These are phyloP conservation scores for Spizellomyces punctatus DNA, from an alignment of 192 early-diverging fungal species.

Conservation along the genomic window DNA sequence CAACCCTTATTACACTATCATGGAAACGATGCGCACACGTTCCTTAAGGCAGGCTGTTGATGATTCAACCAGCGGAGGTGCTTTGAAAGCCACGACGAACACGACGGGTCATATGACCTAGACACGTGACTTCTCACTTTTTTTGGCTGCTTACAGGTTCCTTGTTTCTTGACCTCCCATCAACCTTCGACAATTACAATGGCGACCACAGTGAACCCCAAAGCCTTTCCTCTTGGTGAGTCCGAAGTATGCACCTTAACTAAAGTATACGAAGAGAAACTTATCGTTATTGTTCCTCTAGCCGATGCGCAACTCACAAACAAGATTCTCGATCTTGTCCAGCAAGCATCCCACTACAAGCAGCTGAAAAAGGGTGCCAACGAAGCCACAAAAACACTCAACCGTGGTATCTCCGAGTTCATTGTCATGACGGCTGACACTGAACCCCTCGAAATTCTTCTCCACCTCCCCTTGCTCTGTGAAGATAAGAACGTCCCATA, in stretches of 20 bases:
- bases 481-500: conserved; percentile 99
- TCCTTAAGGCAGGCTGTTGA: too few species aligned
- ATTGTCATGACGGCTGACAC: conserved; percentile 99
- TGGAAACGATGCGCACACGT: too few species aligned
- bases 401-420: conserved; percentile 98
- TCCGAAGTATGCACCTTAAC: not conserved
- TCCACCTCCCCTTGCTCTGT: conserved; percentile 96
- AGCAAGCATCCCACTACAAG: conserved; percentile 99
- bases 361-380: conserved; percentile 99
- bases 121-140: too few species aligned
- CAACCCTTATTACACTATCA: too few species aligned
- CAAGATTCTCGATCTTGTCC: conserved; percentile 94
- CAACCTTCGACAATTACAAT: not conserved
- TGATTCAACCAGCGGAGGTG: too few species aligned
- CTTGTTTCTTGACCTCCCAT: too few species aligned
- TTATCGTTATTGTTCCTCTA: not conserved
- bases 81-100: too few species aligned
- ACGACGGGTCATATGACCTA: too few species aligned
- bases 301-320: conserved; percentile 88
- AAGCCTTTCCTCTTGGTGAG: conserved; percentile 45
- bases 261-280: not conserved
- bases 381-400: conserved; percentile 99
- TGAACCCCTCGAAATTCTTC: conserved; percentile 95
- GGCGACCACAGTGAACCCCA: conserved; percentile 38
- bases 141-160: too few species aligned